Percentiles rank a stretch among this genome's conserved stretches.
These are phyloP conservation scores for Pyrenophora tritici-repentis DNA, from an alignment of 2,329 filamentous ascomycete genomes.

Conservation along the genomic window DNA sequence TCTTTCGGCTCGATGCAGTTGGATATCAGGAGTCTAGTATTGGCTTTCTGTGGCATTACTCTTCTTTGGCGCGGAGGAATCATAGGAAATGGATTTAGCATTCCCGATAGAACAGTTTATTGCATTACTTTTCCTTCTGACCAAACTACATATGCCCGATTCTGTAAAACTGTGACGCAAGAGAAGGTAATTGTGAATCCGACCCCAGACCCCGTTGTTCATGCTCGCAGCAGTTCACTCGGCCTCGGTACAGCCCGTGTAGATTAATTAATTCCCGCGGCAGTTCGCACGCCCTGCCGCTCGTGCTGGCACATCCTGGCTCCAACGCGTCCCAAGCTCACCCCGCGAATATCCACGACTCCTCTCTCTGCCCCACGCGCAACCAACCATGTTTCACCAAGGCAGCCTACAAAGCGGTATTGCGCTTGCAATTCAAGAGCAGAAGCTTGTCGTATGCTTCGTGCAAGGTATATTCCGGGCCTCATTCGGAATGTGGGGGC, in stretches of 20 bases:
- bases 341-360: conserved; percentile 22
- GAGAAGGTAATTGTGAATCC: no score
- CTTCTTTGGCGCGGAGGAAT: conserved; percentile 39
- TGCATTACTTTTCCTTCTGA: conserved; percentile 18
- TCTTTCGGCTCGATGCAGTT: conserved; percentile 23
- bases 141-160: not conserved
- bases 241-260: conserved; percentile 15
- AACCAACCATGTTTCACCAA: conserved; percentile 72
- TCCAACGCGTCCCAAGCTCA: conserved; percentile 20
- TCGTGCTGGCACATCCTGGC: conserved; percentile 19
- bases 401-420: conserved; percentile 84
- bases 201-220: not conserved
- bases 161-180: not conserved
- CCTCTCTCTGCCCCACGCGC: conserved; percentile 1
- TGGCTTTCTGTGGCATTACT: conserved; percentile 28
- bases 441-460: conserved; percentile 83
- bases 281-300: not conserved
- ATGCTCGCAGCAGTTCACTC: not conserved
- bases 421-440: conserved; percentile 70
- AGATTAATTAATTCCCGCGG: conserved; percentile 17
- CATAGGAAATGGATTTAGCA: conserved; percentile 30
- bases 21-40: conserved; percentile 23
- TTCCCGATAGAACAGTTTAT: conserved; percentile 39
- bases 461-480: conserved; percentile 65
- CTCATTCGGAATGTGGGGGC: conserved; percentile 17